Percentiles rank a stretch among this genome's conserved stretches.
Conservation (phyloP, 345 rosid species). For the Iberis pinnata region DNA sequence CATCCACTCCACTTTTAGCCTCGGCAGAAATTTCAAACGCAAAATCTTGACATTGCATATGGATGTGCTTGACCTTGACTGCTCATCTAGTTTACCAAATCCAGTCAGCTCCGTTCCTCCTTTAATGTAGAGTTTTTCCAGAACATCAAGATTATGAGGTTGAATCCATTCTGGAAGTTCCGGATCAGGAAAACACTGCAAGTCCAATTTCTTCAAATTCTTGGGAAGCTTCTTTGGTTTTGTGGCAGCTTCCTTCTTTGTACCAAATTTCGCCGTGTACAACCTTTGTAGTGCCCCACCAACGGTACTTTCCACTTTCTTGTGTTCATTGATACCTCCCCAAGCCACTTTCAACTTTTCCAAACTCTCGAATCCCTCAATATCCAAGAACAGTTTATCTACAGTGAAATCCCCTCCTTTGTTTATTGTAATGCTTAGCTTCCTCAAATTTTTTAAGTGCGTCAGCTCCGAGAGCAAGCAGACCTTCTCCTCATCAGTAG, state of each 20-base stretch:
- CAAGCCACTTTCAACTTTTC: slow-evolving; percentile 33
- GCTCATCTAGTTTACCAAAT: background rate
- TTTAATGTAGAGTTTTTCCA: slow-evolving; percentile 33
- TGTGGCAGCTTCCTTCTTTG: background rate
- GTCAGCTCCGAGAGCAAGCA: slow-evolving; percentile 20
- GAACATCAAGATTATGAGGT: background rate
- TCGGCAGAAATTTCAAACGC: slow-evolving; percentile 27
- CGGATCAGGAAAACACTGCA: slow-evolving; percentile 28
- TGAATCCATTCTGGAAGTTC: slow-evolving; percentile 21
- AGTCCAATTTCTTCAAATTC: slow-evolving; percentile 30
- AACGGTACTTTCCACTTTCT: background rate
- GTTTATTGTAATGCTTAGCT: slow-evolving; percentile 35
- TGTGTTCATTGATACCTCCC: slow-evolving; percentile 30
- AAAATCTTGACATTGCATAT: slow-evolving; percentile 6
- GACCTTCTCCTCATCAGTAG: background rate
- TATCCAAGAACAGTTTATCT: background rate
- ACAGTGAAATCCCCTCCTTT: background rate
- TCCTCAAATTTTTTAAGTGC: slow-evolving; percentile 26
- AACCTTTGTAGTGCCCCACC: background rate
- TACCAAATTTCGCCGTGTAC: background rate
- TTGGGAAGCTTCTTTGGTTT: slow-evolving; percentile 11
- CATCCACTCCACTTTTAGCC: slow-evolving; percentile 30
- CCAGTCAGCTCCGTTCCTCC: slow-evolving; percentile 31
- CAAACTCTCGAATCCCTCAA: background rate
- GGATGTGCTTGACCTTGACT: no score